Base-by-base conservation (phyloP, 2,329 filamentous ascomycete genomes). In the Ophiocordyceps sinensis region DNA sequence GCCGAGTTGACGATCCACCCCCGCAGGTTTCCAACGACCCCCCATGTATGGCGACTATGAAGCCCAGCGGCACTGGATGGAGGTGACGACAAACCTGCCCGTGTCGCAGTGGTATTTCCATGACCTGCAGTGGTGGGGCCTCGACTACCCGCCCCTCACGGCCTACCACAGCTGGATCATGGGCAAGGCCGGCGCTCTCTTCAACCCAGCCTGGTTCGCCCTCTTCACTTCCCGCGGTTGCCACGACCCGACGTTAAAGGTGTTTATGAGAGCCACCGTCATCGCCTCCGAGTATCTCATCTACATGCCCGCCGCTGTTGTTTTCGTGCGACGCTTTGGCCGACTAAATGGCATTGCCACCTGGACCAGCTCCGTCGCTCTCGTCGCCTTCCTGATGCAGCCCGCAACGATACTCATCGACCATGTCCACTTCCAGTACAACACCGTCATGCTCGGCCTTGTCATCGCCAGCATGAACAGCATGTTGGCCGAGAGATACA, bases 51-150 rank as follows among this genome's bases (percentile, higher is more conserved):
- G 91, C 49, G 91, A 98, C 62, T 98, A 94, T 63, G 91, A 98
- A 66, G 91, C 93, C 4, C 91, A 98, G 61, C 71, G 91, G 52
- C 91, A 98, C 62, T 98, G 91, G 91, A 94, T 98, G 88, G 91
- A 98, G 57, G 70, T 98, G 49, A 95, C 91, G 2, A 84, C 77
- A 9, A 77, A 94, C 44, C 69, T 98, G 2, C 91, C 91, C 13
- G 71, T 93, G 31, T 91, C 86, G 11, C 83, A 91, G 60, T 98
- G 93, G 91, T 98, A 98, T 62, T 94, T 94, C 56, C 86, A 98
- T 60, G 88, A 98, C 58, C 68, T 96, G 36, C 73, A 89, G 54
- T 98, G 89, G 81, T 98, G 91, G 91, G 93, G 93, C 1, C 72
- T 98, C 49, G 91, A 98, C 64, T 98, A 98, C 60, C 91, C 91